Percentiles rank a stretch among this genome's conserved stretches.
Evolutionary conservation across 2,329 filamentous ascomycete species (phyloP).

Genomic region (Cercospora sojina): DNA sequence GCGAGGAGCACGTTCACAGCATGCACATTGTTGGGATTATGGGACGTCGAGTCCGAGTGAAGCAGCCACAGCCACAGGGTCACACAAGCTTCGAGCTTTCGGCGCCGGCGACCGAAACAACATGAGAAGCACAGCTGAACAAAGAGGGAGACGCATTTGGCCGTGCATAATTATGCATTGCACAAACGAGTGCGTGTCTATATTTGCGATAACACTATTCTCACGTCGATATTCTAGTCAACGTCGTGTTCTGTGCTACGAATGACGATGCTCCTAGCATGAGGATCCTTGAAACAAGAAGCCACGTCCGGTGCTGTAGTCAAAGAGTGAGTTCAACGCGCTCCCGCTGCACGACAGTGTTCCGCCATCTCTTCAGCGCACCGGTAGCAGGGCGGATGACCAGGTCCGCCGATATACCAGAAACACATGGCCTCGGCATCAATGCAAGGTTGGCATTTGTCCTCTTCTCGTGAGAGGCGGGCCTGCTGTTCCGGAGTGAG

Average conservation of each 20-base stretch:
- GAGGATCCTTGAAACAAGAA: neutral
- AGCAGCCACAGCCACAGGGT: conserved; percentile 1
- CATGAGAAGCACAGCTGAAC: neutral
- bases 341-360: neutral
- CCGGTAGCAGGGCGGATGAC: neutral
- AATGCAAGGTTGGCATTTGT: neutral
- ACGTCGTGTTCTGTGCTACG: neutral
- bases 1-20: neutral
- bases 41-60: neutral
- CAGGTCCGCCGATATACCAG: neutral
- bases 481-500: neutral
- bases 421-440: conserved; percentile 1
- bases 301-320: neutral
- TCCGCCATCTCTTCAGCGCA: neutral
- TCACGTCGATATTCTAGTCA: neutral
- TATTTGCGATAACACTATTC: neutral
- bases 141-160: neutral
- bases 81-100: conserved; percentile 6
- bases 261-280: neutral
- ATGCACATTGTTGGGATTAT: conserved; percentile 3
- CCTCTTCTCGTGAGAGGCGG: neutral
- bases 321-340: neutral
- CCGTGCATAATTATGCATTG: neutral
- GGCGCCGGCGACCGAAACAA: neutral
- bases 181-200: neutral